phyloP scores from a whole-genome alignment of 257 asterid genomes.

The Gentiana straminea region DNA sequence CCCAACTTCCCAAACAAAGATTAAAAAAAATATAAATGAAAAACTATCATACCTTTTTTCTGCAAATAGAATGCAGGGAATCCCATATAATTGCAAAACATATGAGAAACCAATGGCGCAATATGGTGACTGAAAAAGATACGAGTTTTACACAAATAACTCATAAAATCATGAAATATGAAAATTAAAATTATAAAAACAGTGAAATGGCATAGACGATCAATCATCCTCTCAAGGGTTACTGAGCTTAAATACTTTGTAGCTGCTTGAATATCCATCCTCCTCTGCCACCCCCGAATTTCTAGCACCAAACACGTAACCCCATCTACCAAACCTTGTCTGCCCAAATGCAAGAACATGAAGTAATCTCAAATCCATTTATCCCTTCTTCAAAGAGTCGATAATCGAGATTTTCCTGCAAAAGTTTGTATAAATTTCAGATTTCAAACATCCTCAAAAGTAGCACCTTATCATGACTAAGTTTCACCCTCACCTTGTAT shows the following conservation, averaged over 20 bases:
- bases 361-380: conserved; percentile 41
- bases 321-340: conserved; percentile 62
- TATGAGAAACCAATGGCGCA: no score
- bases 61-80: no score
- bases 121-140: no score
- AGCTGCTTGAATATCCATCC: conserved; percentile 25
- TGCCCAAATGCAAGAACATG: conserved; percentile 40
- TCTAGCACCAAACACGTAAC: conserved; percentile 38
- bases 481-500: conserved; percentile 37
- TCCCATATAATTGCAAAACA: no score
- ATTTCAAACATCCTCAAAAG: not conserved
- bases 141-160: no score
- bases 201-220: no score
- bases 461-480: not conserved
- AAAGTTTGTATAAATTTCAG: not conserved
- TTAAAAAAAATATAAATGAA: no score
- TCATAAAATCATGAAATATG: no score
- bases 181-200: no score
- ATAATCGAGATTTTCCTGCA: conserved; percentile 52
- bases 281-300: conserved; percentile 31
- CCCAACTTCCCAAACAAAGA: no score
- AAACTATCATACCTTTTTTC: no score
- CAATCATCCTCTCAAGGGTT: conserved; percentile 31
- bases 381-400: conserved; percentile 25
- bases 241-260: conserved; percentile 32